Conservation (phyloP, 2,329 filamentous ascomycete species). For the Calonectria fujianensis region DNA sequence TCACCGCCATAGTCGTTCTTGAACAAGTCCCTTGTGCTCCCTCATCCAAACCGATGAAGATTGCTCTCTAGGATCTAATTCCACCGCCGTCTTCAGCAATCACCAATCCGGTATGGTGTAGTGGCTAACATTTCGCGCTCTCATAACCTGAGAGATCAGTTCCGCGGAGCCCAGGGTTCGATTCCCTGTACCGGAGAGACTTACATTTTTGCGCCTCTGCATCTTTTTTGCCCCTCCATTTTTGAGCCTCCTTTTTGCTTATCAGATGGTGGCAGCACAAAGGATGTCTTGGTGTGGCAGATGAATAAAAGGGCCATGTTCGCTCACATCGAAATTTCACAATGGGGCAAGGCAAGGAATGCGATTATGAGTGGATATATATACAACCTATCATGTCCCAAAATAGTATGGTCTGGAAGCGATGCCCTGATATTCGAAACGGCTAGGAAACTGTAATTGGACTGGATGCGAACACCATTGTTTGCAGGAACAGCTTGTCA, state of each 20-base stretch:
- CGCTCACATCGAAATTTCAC: background rate
- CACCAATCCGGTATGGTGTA: slow-evolving; percentile 57
- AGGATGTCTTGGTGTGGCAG: background rate
- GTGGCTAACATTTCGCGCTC: slow-evolving; percentile 60
- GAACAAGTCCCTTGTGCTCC: background rate
- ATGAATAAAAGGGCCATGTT: background rate
- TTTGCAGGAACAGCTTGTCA: background rate
- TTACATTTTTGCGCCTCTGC: background rate
- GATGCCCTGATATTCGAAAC: background rate
- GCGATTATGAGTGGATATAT: background rate
- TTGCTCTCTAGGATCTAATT: background rate
- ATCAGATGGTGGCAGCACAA: background rate
- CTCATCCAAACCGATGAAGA: background rate
- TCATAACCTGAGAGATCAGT: slow-evolving; percentile 51
- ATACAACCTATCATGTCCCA: background rate
- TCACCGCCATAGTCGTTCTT: background rate
- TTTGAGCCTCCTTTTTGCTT: background rate
- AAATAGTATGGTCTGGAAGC: background rate
- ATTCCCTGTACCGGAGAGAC: slow-evolving; percentile 12
- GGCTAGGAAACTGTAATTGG: slow-evolving; percentile 3
- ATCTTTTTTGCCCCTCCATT: background rate
- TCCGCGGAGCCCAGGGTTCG: slow-evolving; percentile 34
- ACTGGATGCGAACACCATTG: background rate
- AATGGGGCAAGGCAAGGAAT: background rate
- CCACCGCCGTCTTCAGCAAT: background rate